Percentiles rank a stretch among this genome's conserved stretches.
These are phyloP conservation scores for Scytalidium lignicola DNA, from an alignment of 2,329 filamentous ascomycete species.

Conservation along the genomic window DNA sequence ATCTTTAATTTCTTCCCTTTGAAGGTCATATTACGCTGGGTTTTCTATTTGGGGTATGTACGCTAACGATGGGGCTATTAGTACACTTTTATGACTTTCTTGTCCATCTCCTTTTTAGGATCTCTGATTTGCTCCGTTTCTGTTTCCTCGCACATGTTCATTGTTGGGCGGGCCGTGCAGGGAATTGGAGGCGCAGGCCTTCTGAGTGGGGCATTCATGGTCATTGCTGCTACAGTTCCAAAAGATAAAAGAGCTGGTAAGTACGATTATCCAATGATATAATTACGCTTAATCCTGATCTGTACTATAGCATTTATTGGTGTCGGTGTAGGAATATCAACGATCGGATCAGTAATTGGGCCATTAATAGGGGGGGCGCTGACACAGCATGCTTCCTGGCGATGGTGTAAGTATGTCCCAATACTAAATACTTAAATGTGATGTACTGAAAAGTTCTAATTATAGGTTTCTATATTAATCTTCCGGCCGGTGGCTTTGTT, in stretches of 20 bases:
- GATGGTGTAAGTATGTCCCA: slow-evolving; percentile 21
- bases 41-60: no score
- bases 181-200: slow-evolving; percentile 48
- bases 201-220: slow-evolving; percentile 44
- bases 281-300: not conserved
- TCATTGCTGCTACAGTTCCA: slow-evolving; percentile 35
- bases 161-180: slow-evolving; percentile 48
- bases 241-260: slow-evolving; percentile 11
- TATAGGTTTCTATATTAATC: slow-evolving; percentile 24
- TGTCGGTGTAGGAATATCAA: slow-evolving; percentile 4
- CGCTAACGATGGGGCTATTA: not conserved
- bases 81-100: slow-evolving; percentile 19
- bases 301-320: not conserved
- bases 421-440: not conserved
- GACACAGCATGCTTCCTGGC: slow-evolving; percentile 9
- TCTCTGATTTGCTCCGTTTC: slow-evolving; percentile 48
- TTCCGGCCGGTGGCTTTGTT: slow-evolving; percentile 26
- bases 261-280: not conserved
- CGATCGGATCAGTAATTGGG: slow-evolving; percentile 6
- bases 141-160: slow-evolving; percentile 45
- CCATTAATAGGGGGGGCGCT: slow-evolving; percentile 10
- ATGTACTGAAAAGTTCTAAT: not conserved
- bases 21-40: slow-evolving; percentile 9
- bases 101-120: slow-evolving; percentile 50
- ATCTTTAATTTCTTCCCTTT: slow-evolving; percentile 13